A percentile compares a stretch with the other conserved stretches of the same genome.
Evolutionary conservation across 2,329 filamentous ascomycete species (phyloP).

Genomic region (Dactylonectria estremocensis): DNA sequence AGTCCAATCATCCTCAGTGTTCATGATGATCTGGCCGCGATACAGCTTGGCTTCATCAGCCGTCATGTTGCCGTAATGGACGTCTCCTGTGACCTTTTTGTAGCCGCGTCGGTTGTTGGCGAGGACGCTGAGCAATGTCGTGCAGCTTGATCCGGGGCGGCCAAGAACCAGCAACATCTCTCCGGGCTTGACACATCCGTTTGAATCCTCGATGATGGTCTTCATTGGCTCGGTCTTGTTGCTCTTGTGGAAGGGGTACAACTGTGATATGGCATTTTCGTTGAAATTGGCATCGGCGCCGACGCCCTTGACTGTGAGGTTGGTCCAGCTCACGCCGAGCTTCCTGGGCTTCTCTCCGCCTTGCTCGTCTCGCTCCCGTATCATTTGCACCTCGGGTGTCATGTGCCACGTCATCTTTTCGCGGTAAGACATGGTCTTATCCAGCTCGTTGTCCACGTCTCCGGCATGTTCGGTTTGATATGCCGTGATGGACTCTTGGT

Average conservation of each 20-base stretch:
- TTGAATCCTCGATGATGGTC: no score
- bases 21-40: conserved; percentile 71
- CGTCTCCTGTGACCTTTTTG: conserved; percentile 66
- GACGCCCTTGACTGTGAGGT: conserved; percentile 40
- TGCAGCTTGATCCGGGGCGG: conserved; percentile 72
- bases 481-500: no score
- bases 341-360: not conserved
- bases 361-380: no score
- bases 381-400: no score
- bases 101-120: conserved; percentile 73
- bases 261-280: conserved; percentile 41
- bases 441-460: no score
- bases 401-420: no score
- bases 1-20: conserved; percentile 82
- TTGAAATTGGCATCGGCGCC: conserved; percentile 36
- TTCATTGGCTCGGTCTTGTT: no score
- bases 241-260: no score
- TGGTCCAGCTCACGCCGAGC: conserved; percentile 43
- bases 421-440: no score
- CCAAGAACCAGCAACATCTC: conserved; percentile 72
- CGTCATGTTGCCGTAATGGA: conserved; percentile 64
- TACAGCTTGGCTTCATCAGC: conserved; percentile 63
- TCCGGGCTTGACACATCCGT: no score
- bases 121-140: conserved; percentile 72
- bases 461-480: no score